Evolutionary conservation across 2,329 filamentous ascomycete genomes (phyloP).

Genomic region (Cyphellophora attinorum): DNA sequence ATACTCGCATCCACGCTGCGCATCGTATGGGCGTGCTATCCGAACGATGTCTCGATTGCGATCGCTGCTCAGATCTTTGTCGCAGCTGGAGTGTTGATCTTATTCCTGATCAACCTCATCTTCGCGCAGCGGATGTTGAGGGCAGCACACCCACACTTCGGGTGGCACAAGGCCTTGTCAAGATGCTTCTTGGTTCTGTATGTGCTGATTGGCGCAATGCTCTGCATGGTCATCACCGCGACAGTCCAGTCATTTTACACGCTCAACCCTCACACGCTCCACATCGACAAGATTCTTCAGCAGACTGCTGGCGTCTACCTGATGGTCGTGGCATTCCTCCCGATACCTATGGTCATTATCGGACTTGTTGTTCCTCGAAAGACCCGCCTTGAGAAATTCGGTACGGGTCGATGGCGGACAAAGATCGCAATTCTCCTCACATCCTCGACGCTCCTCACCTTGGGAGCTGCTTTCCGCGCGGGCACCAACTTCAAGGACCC

Average conservation of each 20-base stretch:
- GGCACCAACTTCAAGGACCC: conserved; percentile 46
- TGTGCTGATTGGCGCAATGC: conserved; percentile 45
- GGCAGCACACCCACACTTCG: conserved; percentile 59
- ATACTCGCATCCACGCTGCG: conserved; percentile 39
- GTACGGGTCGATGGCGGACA: conserved; percentile 54
- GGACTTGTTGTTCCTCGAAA: conserved; percentile 38
- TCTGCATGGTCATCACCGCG: conserved; percentile 57
- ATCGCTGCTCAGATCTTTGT: conserved; percentile 60
- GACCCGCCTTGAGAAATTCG: conserved; percentile 49
- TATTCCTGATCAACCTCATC: conserved; percentile 71
- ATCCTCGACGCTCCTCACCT: conserved; percentile 49
- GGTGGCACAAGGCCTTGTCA: conserved; percentile 53
- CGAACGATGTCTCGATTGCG: conserved; percentile 35
- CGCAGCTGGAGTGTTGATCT: conserved; percentile 61
- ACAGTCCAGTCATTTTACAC: conserved; percentile 61
- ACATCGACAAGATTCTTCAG: conserved; percentile 53
- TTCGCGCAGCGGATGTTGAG: conserved; percentile 67
- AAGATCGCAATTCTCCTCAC: conserved; percentile 58
- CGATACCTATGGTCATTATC: conserved; percentile 46
- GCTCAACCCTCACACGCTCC: conserved; percentile 39
- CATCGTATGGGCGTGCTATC: conserved; percentile 45
- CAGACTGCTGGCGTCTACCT: conserved; percentile 53
- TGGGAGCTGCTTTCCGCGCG: conserved; percentile 62
- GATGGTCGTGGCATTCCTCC: conserved; percentile 56
- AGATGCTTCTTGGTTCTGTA: conserved; percentile 50